phyloP scores from a whole-genome alignment of 1,139 yeast genomes.

The Protomyces arabidopsidicola region DNA sequence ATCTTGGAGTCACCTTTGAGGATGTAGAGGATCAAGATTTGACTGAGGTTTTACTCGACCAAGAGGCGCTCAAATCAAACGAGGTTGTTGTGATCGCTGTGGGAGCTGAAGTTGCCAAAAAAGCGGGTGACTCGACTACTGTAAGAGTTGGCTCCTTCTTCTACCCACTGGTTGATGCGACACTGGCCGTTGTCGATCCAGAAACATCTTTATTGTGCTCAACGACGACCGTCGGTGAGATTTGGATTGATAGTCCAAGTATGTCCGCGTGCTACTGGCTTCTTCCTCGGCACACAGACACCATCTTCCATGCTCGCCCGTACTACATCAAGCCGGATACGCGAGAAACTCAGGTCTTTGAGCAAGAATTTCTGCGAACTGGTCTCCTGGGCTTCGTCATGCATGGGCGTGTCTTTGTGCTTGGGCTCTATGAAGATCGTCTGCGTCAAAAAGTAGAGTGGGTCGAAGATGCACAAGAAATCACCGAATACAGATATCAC shows the following conservation, averaged over 20 bases:
- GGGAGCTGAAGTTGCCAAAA: conserved; percentile 43
- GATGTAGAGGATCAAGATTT: conserved; percentile 41
- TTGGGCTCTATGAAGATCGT: conserved; percentile 89
- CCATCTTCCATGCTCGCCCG: conserved; percentile 68
- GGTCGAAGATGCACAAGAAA: conserved; percentile 35
- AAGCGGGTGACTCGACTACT: conserved; percentile 40
- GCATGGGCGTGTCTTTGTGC: conserved; percentile 78
- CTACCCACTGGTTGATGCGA: conserved; percentile 88
- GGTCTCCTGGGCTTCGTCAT: conserved; percentile 84
- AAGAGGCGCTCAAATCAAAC: conserved; percentile 73
- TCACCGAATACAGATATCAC: conserved; percentile 53
- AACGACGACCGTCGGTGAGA: conserved; percentile 84
- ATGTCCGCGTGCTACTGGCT: conserved; percentile 88
- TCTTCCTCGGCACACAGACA: conserved; percentile 60
- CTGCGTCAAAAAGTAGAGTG: conserved; percentile 56
- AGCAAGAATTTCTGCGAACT: conserved; percentile 70
- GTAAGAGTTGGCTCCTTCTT: conserved; percentile 89
- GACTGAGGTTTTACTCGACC: conserved; percentile 72
- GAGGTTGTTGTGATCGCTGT: conserved; percentile 61
- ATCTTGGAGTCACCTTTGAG: conserved; percentile 39
- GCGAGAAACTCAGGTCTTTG: conserved; percentile 13
- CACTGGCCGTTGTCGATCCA: conserved; percentile 89
- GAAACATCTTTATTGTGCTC: conserved; percentile 68
- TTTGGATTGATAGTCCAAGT: conserved; percentile 92
- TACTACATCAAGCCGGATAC: conserved; percentile 17